Base-by-base conservation (phyloP, 1,284 basidiomycete species). In the Ceratorhiza oryzae-sativae region DNA sequence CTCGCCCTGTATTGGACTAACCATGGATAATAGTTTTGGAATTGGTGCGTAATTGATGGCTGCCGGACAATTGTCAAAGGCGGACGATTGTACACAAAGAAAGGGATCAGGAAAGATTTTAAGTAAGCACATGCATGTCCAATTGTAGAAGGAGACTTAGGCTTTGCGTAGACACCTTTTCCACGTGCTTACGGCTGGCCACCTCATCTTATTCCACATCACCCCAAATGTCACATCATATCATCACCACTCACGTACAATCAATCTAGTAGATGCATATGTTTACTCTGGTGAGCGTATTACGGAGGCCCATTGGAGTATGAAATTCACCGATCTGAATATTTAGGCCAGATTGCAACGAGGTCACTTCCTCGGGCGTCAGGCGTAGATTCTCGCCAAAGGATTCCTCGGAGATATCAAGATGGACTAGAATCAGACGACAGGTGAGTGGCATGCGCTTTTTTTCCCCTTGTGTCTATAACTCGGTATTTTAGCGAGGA, bases 381-480 rank as follows among this genome's bases (percentile, higher is more conserved):
- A 88, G 2, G 79, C 81, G 36, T 59, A 73, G 63, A 72, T 72
- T 73, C 75, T 86, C 86, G 36, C 86, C 91, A 78, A 87, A 78
- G 81, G 6, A 79, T 85, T 25, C 86, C 90, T 1, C 86, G 89
- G n/a, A 86, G 90, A 55, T 94, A 93, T 77, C 83, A 86, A 67
- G 92, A 94, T 75, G 92, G 92, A 0, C 82, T 94, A 15, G 91
- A 94, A 79, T 86, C 88, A 9, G 86, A 91, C 75, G 92, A 94
- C 75, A 70, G 67, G 67, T 34, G 49, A 58, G 42, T 58, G 20
- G 30, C 15, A 18, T 1, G 23, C 15, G 9, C 15, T 5, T 5
- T 23, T n/a, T 12, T 46, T 41, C 23, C 46, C 15, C 6, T 23
- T 27, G 13, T 58, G 12, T 3, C 0, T 25, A 53, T 70, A 1